Percentiles rank a stretch among this genome's conserved stretches.
Conservation (phyloP, 805 yeast species). For the Spathaspora sp. region DNA sequence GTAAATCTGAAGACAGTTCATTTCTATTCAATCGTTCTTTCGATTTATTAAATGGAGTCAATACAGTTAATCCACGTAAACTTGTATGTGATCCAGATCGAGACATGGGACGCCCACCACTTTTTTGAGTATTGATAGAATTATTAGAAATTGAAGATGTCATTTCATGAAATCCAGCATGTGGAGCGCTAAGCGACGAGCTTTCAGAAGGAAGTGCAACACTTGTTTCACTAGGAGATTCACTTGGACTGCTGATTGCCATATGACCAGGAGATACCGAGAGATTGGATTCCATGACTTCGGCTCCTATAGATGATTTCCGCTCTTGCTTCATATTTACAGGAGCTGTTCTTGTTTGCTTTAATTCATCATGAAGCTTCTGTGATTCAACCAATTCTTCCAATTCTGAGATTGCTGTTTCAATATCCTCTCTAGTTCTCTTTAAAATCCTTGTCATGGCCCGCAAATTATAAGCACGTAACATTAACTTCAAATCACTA, state of each 20-base stretch:
- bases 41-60: constrained; percentile 28
- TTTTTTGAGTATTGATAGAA: constrained; percentile 9
- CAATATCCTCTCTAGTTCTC: constrained; percentile 26
- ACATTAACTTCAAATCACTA: constrained; percentile 61
- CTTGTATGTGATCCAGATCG: constrained; percentile 9
- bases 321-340: not conserved
- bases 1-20: constrained; percentile 7
- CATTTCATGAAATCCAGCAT: not conserved
- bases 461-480: constrained; percentile 51
- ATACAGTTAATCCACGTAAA: constrained; percentile 21
- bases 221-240: not conserved
- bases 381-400: constrained; percentile 4
- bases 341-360: not conserved
- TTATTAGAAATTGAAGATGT: constrained; percentile 2
- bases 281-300: not conserved
- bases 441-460: constrained; percentile 43
- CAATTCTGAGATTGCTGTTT: constrained; percentile 19
- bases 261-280: not conserved
- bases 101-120: constrained; percentile 2
- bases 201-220: not conserved
- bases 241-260: not conserved
- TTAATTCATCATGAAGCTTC: not conserved
- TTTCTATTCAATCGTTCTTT: constrained; percentile 5
- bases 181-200: not conserved
- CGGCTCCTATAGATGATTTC: too few relatives aligned